Evolutionary conservation across 306 rosid species (phyloP).

Genomic region (Glycine tomentella): DNA sequence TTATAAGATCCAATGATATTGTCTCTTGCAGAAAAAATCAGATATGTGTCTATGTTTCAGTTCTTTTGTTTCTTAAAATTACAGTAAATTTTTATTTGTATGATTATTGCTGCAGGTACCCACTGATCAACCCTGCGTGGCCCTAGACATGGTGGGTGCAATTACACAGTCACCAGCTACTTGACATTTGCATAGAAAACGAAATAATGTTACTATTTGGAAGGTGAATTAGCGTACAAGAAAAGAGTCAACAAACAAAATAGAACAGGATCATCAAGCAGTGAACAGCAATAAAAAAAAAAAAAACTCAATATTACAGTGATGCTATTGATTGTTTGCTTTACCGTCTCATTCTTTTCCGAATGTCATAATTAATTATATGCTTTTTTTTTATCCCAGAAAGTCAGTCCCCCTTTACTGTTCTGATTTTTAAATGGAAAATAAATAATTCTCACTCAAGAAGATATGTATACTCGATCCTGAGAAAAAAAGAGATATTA

Average conservation of each 20-base stretch:
- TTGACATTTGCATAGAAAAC: slow-evolving; percentile 19
- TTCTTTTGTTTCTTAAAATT: slow-evolving; percentile 9
- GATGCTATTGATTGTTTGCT: slow-evolving; percentile 36
- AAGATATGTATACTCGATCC: no score
- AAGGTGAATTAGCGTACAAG: not conserved
- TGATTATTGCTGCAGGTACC: slow-evolving; percentile 66
- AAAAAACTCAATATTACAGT: not conserved
- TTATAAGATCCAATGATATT: slow-evolving; percentile 17
- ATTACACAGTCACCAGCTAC: slow-evolving; percentile 77
- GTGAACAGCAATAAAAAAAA: not conserved
- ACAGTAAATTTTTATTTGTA: not conserved
- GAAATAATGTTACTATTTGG: not conserved
- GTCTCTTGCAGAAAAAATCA: slow-evolving; percentile 17
- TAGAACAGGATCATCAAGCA: slow-evolving; percentile 17
- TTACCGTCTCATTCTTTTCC: slow-evolving; percentile 26
- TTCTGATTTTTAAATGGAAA: no score
- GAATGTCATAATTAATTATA: slow-evolving; percentile 23
- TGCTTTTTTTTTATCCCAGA: not conserved
- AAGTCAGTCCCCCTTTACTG: no score
- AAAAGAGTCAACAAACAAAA: not conserved
- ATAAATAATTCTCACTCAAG: no score
- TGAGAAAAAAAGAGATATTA: no score
- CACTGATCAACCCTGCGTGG: slow-evolving; percentile 78
- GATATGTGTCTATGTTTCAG: slow-evolving; percentile 3
- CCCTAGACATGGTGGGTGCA: slow-evolving; percentile 71